These are phyloP conservation scores for Datisca glomerata DNA, from an alignment of 306 rosid genomes.

Conservation along the genomic window DNA sequence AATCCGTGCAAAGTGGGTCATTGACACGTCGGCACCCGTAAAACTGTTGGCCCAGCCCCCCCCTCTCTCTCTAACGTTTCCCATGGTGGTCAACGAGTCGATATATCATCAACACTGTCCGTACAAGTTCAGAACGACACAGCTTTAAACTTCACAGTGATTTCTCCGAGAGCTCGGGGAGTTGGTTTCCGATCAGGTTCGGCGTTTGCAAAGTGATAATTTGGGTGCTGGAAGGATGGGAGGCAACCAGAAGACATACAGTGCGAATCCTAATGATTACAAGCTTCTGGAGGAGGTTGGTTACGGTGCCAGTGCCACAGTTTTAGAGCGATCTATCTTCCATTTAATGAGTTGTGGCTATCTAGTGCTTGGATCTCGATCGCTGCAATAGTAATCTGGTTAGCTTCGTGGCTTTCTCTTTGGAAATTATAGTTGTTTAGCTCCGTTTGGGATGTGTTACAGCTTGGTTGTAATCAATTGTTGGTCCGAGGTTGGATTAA, in stretches of 20 bases:
- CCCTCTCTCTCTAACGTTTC: constrained; percentile 9
- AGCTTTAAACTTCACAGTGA: constrained; percentile 1
- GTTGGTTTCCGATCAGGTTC: neutral
- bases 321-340: constrained; percentile 76
- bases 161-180: neutral
- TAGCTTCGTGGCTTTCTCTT: constrained; percentile 5
- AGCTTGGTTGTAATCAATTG: neutral
- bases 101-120: constrained; percentile 4
- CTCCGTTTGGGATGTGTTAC: neutral
- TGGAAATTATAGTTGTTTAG: neutral
- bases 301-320: constrained; percentile 95
- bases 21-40: too few relatives aligned
- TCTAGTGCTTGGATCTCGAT: constrained; percentile 97
- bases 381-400: constrained; percentile 83
- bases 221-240: constrained; percentile 39
- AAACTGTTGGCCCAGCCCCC: too few relatives aligned
- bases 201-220: neutral
- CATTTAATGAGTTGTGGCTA: constrained; percentile 76
- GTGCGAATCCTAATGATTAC: constrained; percentile 53
- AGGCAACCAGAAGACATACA: constrained; percentile 31
- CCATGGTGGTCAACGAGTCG: constrained; percentile 48
- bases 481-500: constrained; percentile 5
- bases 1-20: too few relatives aligned
- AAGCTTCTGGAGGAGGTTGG: constrained; percentile 94
- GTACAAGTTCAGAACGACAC: neutral